Percentiles rank a stretch among this genome's conserved stretches.
Conservation (phyloP, 2,329 filamentous ascomycete species). For the Penicillium sp. region DNA sequence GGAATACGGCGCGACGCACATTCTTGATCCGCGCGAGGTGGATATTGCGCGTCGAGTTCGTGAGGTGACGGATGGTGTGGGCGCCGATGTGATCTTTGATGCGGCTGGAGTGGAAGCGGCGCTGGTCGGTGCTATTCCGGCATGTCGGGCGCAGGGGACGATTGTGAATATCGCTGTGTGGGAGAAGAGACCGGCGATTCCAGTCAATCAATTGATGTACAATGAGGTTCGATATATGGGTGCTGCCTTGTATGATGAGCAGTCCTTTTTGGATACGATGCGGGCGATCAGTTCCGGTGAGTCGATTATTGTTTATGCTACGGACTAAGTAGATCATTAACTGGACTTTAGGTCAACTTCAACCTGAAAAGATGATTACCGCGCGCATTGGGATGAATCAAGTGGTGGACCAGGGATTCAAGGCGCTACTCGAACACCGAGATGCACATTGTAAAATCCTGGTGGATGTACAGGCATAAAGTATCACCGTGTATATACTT, state of each 20-base stretch:
- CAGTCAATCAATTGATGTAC: slow-evolving; percentile 51
- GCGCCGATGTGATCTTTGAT: slow-evolving; percentile 57
- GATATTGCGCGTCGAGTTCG: slow-evolving; percentile 45
- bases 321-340: neutral
- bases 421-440: slow-evolving; percentile 53
- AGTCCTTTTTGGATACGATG: slow-evolving; percentile 55
- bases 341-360: slow-evolving; percentile 49
- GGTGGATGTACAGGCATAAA: slow-evolving; percentile 9
- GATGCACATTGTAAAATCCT: slow-evolving; percentile 60
- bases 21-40: slow-evolving; percentile 48
- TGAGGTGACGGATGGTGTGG: slow-evolving; percentile 44
- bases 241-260: slow-evolving; percentile 45
- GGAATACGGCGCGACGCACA: slow-evolving; percentile 51
- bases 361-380: slow-evolving; percentile 58
- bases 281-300: slow-evolving; percentile 38
- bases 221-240: slow-evolving; percentile 50
- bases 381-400: slow-evolving; percentile 41
- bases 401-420: slow-evolving; percentile 54
- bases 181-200: slow-evolving; percentile 51
- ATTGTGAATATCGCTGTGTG: slow-evolving; percentile 62
- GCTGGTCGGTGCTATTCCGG: slow-evolving; percentile 43
- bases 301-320: neutral
- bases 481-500: no score
- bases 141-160: slow-evolving; percentile 50
- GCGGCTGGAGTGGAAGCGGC: slow-evolving; percentile 55